Conservation (phyloP, 2,329 filamentous ascomycete species). For the Pseudogymnoascus sp. region DNA sequence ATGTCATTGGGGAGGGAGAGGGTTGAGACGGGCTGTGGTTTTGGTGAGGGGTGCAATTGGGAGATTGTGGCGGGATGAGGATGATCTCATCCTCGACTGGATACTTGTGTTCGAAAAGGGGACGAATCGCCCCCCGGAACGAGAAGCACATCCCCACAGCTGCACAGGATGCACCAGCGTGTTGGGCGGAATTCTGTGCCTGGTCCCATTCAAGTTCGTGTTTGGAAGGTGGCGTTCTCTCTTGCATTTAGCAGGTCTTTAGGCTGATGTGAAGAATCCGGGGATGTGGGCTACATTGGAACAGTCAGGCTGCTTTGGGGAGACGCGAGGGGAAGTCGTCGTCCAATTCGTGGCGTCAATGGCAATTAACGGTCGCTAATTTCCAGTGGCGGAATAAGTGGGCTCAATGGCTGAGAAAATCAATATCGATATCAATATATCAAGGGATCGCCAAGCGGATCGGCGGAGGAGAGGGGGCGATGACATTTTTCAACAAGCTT, state of each 20-base stretch:
- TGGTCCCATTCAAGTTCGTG: background rate
- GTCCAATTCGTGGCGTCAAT: background rate
- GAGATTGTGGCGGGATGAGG: background rate
- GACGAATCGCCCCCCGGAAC: background rate
- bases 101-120: background rate
- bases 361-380: slow-evolving; percentile 1
- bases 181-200: background rate
- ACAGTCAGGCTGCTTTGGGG: background rate
- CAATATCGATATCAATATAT: background rate
- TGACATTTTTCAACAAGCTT: background rate
- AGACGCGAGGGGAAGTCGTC: background rate
- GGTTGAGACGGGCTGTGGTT: background rate
- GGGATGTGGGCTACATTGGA: slow-evolving; percentile 3
- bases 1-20: background rate
- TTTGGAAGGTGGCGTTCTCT: background rate
- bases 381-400: slow-evolving; percentile 8
- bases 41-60: background rate
- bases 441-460: background rate
- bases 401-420: background rate
- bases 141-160: background rate
- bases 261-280: slow-evolving; percentile 3
- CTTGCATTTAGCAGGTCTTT: background rate
- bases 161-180: background rate
- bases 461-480: background rate
- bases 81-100: background rate